phyloP scores from a whole-genome alignment of 495 filamentous ascomycete genomes.

The Chaetomium fimeti region DNA sequence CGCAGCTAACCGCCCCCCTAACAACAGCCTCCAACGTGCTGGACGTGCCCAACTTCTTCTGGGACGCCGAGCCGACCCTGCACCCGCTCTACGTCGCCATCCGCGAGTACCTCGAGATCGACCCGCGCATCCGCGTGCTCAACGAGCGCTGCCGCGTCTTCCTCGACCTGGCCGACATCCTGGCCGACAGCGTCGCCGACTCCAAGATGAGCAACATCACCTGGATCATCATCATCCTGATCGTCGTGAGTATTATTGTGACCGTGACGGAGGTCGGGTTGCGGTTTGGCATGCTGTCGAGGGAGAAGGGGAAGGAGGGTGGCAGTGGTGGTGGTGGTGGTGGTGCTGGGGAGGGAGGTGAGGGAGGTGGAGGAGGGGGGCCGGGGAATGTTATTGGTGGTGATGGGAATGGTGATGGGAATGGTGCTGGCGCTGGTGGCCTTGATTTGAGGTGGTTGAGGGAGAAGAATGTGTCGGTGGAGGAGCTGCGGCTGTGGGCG shows the following conservation, averaged over 20 bases:
- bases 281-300: conserved; percentile 74
- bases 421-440: neutral
- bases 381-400: conserved; percentile 22
- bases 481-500: conserved; percentile 40
- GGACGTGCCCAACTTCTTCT: conserved; percentile 98
- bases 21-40: conserved; percentile 85
- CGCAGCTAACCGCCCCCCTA: neutral
- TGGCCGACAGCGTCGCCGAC: conserved; percentile 87
- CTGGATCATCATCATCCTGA: conserved; percentile 97
- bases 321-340: neutral
- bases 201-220: conserved; percentile 91
- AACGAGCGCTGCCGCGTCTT: conserved; percentile 98
- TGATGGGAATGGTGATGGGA: conserved; percentile 14
- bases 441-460: conserved; percentile 30
- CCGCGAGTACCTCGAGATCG: conserved; percentile 96
- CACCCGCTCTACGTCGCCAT: conserved; percentile 93
- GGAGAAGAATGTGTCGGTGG: conserved; percentile 42
- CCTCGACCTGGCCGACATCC: conserved; percentile 91
- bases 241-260: conserved; percentile 83
- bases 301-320: conserved; percentile 29
- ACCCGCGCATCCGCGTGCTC: conserved; percentile 86
- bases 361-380: conserved; percentile 9
- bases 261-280: conserved; percentile 87
- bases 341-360: neutral
- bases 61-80: conserved; percentile 92